Evolutionary conservation across 495 filamentous ascomycete genomes (phyloP).

Genomic region (Aspergillus haitiensis): DNA sequence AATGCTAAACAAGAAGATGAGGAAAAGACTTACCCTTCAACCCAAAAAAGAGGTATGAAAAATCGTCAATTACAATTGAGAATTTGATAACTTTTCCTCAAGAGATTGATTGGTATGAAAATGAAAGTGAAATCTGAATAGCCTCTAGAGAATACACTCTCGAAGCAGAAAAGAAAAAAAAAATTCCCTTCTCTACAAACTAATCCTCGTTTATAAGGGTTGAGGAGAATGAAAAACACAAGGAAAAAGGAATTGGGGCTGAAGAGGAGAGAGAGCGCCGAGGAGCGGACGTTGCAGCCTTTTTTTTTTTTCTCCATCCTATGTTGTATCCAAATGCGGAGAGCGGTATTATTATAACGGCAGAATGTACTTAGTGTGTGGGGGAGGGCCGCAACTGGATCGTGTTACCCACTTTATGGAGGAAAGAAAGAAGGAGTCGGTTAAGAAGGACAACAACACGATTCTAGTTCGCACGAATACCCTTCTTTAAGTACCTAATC

Average conservation of each 20-base stretch:
- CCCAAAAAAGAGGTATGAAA: neutral
- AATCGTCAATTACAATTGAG: constrained; percentile 2
- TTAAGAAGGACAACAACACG: no score
- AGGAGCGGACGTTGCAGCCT: neutral
- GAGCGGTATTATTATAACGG: constrained; percentile 6
- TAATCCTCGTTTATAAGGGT: neutral
- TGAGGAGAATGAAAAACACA: neutral
- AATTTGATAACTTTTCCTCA: no score
- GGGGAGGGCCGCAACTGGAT: no score
- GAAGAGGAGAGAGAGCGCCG: neutral
- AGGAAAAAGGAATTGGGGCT: neutral
- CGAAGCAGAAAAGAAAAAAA: neutral
- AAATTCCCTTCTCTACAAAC: no score
- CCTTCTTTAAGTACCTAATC: no score
- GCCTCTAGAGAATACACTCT: neutral
- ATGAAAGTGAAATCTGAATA: no score
- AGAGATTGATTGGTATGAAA: no score
- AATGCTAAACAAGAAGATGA: neutral
- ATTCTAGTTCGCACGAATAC: no score
- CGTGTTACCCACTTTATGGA: no score
- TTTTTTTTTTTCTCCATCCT: neutral
- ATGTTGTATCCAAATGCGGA: constrained; percentile 3
- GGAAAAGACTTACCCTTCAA: constrained; percentile 1
- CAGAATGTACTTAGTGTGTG: neutral
- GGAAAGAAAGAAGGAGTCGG: no score